Conservation (phyloP, 306 rosid species). For the Fragaria ananassa region DNA sequence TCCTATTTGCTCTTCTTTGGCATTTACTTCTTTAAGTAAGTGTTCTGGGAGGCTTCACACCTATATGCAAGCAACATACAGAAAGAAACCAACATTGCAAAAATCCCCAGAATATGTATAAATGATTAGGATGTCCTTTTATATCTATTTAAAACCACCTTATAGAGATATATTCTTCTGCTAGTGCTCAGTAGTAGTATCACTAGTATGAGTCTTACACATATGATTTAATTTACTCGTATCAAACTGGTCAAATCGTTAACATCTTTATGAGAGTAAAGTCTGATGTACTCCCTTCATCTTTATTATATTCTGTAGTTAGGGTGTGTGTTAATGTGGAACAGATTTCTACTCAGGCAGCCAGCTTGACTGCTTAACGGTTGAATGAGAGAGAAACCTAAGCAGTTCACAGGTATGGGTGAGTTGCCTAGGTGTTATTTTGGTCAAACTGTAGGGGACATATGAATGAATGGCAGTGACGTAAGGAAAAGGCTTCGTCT, state of each 20-base stretch:
- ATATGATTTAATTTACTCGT: not conserved
- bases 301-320: not conserved
- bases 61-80: constrained; percentile 5
- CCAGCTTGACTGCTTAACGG: not conserved
- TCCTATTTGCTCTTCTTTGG: not conserved
- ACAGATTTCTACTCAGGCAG: not conserved
- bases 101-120: not conserved
- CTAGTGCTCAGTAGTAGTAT: not conserved
- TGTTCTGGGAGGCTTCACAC: not conserved
- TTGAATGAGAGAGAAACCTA: not conserved
- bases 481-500: not conserved
- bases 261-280: not conserved
- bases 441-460: not conserved
- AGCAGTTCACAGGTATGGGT: not conserved
- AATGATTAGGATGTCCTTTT: not conserved
- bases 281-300: not conserved
- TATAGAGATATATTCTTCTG: not conserved
- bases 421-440: not conserved
- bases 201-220: not conserved
- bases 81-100: not conserved
- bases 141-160: not conserved
- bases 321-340: not conserved
- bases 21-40: not conserved
- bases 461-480: not conserved
- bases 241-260: not conserved